Percentiles rank a stretch among this genome's conserved stretches.
These are phyloP conservation scores for Fusarium newnesense DNA, from an alignment of 2,329 filamentous ascomycete species.

Conservation along the genomic window DNA sequence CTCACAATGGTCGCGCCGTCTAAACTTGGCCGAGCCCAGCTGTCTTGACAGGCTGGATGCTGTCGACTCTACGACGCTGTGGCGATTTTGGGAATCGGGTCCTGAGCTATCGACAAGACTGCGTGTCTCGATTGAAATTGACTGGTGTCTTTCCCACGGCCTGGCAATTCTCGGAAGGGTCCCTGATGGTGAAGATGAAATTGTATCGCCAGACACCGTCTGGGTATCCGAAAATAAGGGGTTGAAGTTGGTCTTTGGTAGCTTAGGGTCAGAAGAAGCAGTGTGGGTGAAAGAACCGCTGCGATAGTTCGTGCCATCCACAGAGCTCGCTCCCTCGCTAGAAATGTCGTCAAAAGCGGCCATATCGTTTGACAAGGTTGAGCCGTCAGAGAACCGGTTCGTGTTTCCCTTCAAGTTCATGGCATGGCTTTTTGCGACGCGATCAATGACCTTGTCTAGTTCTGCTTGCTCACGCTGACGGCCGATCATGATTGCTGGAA, in stretches of 20 bases:
- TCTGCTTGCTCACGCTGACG: constrained; percentile 76
- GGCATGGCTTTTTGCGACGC: constrained; percentile 74
- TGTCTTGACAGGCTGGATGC: constrained; percentile 64
- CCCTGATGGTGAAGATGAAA: constrained; percentile 58
- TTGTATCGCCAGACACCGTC: constrained; percentile 56
- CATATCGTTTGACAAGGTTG: constrained; percentile 62
- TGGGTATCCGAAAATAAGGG: constrained; percentile 56
- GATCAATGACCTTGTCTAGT: constrained; percentile 80
- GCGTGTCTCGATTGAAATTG: constrained; percentile 60
- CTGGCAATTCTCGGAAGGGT: constrained; percentile 52
- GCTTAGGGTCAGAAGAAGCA: constrained; percentile 54
- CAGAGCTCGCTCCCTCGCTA: constrained; percentile 69
- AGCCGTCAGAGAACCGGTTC: constrained; percentile 63
- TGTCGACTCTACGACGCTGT: constrained; percentile 57
- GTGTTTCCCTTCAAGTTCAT: constrained; percentile 54
- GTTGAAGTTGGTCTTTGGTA: constrained; percentile 52
- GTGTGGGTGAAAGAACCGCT: constrained; percentile 62
- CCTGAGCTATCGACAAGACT: constrained; percentile 58
- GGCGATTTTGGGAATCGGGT: constrained; percentile 54
- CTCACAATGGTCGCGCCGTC: constrained; percentile 71
- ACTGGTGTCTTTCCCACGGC: constrained; percentile 64
- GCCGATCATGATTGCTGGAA: constrained; percentile 85
- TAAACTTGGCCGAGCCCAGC: constrained; percentile 67
- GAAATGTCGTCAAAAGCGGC: constrained; percentile 63
- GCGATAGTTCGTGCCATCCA: constrained; percentile 60